Base-by-base conservation (phyloP, 1,284 basidiomycete genomes). In the Microbotryum saponariae region DNA sequence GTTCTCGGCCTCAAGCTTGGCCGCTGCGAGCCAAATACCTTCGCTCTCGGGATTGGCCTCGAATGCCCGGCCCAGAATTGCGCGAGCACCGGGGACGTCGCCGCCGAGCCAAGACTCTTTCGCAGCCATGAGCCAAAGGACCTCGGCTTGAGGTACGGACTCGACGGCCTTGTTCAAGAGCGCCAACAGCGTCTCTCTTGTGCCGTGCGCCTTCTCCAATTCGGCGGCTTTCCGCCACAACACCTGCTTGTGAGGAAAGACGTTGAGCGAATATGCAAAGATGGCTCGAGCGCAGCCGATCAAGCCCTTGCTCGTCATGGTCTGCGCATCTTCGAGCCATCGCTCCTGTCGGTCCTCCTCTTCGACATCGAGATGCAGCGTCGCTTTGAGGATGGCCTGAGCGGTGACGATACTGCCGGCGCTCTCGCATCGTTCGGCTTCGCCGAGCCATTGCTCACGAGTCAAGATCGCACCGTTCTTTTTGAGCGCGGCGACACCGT, bases 11-110 rank as follows among this genome's bases (percentile, higher is more conserved):
- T 97, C 94, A 9, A 97, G 81, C 77, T 97, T 96, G 64, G 96
- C 91, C 23, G 94, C 94, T 1, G 93, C 94, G 49, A 98, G 79
- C 88, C 93, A 98, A 72, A 98, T 97, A 64, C 88, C 85, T 76
- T 98, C 96, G 73, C 89, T 94, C 73, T 97, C 92, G 20, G 92
- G 88, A 74, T 97, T 98, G 53, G 90, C 89, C 64, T 89, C 85
- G 79, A 97, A 97, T 0, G 96, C 92, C 50, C 83, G 83, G 64
- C 87, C 89, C 18, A 98, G 83, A 18, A 96, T 86, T 64, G 85
- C 83, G 54, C 93, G 85, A 0, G 94, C 91, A 16, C 85, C 87
- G 1, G 85, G 82, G 12, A 97, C 86, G 72, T 98, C 90, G 9
- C 89, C 88, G 10, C 84, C 83, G 12, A 89, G 74, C 90, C 91